Percentiles rank a stretch among this genome's conserved stretches.
phyloP scores from a whole-genome alignment of 2,329 filamentous ascomycete species.

The Penicillium psychrosexuale region DNA sequence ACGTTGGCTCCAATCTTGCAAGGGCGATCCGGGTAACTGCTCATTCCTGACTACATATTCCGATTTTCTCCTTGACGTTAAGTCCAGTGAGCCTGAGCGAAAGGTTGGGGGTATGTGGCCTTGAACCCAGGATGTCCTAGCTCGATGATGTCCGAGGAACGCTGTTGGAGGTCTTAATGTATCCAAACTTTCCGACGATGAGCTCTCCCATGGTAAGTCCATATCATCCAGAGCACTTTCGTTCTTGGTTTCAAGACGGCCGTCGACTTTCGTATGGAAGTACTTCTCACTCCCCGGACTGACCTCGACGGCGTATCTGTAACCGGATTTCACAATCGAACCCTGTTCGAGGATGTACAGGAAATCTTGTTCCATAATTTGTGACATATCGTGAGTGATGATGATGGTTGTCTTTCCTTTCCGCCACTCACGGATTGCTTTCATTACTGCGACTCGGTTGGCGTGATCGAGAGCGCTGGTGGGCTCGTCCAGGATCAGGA shows the following conservation, averaged over 20 bases:
- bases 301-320: conserved; percentile 53
- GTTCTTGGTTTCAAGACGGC: neutral
- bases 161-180: neutral
- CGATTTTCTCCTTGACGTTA: neutral
- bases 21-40: neutral
- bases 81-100: conserved; percentile 9
- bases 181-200: neutral
- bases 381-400: conserved; percentile 83
- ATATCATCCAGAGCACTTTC: neutral
- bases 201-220: neutral
- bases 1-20: conserved; percentile 2
- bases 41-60: neutral
- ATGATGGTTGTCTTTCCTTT: conserved; percentile 81
- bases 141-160: neutral
- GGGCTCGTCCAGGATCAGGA: conserved; percentile 84
- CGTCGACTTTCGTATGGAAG: conserved; percentile 6
- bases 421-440: conserved; percentile 74
- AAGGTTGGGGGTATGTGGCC: conserved; percentile 14
- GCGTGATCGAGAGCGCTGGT: conserved; percentile 81
- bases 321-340: conserved; percentile 65
- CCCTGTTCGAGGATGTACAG: conserved; percentile 76
- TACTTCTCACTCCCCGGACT: conserved; percentile 30
- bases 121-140: conserved; percentile 12
- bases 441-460: conserved; percentile 66
- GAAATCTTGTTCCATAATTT: conserved; percentile 70